Conservation (phyloP, 345 rosid genomes). For the Brassica incana region DNA sequence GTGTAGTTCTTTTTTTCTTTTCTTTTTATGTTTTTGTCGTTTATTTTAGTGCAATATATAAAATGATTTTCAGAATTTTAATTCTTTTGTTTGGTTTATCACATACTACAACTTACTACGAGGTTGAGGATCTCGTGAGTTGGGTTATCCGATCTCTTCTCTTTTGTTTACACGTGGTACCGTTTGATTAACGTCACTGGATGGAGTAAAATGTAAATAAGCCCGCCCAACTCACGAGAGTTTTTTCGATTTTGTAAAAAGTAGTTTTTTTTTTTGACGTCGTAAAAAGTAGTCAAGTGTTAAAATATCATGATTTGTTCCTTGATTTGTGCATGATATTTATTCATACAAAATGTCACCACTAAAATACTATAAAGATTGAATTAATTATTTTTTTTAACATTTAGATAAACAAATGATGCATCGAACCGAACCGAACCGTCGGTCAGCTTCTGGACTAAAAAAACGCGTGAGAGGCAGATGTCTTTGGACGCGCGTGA, state of each 20-base stretch:
- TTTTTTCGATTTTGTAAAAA: background rate
- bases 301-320: background rate
- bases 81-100: background rate
- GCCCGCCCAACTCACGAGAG: background rate
- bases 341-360: background rate
- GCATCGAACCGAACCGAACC: background rate
- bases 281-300: too few species aligned
- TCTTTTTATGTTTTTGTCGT: background rate
- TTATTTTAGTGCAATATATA: background rate
- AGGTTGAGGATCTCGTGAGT: slow-evolving; percentile 15
- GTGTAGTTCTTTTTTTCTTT: background rate
- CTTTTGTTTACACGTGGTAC: slow-evolving; percentile 3
- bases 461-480: background rate
- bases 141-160: slow-evolving; percentile 13
- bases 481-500: background rate
- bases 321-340: background rate
- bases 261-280: too few species aligned
- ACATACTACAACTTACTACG: slow-evolving; percentile 1
- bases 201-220: background rate
- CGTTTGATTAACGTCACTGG: background rate
- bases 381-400: too few species aligned
- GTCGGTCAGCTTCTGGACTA: background rate
- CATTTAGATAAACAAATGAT: too few species aligned
- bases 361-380: too few species aligned
- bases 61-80: background rate